These are phyloP conservation scores for Liquidambar formosana DNA, from an alignment of 164 flowering plant species.

Conservation along the genomic window DNA sequence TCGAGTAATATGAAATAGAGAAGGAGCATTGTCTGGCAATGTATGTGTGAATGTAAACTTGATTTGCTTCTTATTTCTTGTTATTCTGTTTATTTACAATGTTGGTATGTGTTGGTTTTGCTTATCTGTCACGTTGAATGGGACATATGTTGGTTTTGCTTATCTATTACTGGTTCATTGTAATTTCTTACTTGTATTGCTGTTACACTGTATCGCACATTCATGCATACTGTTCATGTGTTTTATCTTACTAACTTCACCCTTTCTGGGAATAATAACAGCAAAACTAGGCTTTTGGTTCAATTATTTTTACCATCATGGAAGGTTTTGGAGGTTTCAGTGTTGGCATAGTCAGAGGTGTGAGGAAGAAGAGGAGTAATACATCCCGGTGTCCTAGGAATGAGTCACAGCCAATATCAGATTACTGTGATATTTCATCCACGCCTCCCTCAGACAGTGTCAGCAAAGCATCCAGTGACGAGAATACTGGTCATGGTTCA, in stretches of 20 bases:
- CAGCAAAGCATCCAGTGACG: constrained; percentile 44
- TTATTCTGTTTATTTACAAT: not conserved
- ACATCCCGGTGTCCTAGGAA: constrained; percentile 57
- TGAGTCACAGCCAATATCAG: constrained; percentile 40
- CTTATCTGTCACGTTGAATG: no score
- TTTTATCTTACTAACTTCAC: not conserved
- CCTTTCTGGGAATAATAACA: not conserved
- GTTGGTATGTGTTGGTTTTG: not conserved
- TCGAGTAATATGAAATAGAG: no score
- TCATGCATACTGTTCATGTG: not conserved
- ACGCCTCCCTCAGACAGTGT: constrained; percentile 50
- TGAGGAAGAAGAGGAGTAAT: constrained; percentile 54
- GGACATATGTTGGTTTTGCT: not conserved
- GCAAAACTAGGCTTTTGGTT: not conserved
- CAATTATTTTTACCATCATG: constrained; percentile 24
- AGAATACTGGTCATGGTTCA: constrained; percentile 27
- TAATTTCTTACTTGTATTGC: not conserved
- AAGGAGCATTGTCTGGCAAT: not conserved
- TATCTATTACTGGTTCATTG: not conserved
- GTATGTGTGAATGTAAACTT: not conserved
- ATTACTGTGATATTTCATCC: constrained; percentile 38
- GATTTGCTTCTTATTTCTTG: not conserved
- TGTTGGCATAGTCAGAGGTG: constrained; percentile 34
- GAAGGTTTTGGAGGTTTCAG: constrained; percentile 38
- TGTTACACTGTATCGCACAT: not conserved